A percentile compares a stretch with the other conserved stretches of the same genome.
These are phyloP conservation scores for Pseudogymnoascus sp. DNA, from an alignment of 2,329 filamentous ascomycete genomes.

Conservation along the genomic window DNA sequence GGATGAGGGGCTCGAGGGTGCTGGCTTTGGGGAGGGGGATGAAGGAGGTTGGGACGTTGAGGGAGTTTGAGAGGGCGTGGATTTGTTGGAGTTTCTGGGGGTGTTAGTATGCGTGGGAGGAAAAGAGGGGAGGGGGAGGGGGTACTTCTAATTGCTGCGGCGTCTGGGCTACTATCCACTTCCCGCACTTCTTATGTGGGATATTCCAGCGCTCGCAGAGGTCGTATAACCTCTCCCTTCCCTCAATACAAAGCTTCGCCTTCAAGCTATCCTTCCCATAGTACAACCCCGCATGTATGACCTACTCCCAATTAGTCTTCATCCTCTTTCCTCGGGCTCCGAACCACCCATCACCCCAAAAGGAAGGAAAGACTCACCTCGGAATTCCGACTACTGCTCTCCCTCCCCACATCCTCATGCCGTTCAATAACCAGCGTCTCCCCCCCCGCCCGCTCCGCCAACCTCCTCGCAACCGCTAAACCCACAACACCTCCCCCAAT, in stretches of 20 bases:
- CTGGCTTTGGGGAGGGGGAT: slow-evolving; percentile 55
- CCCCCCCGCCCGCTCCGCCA: slow-evolving; percentile 52
- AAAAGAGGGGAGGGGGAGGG: neutral
- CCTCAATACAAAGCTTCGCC: slow-evolving; percentile 71
- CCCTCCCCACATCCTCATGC: slow-evolving; percentile 56
- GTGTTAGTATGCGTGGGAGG: neutral
- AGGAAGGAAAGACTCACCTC: slow-evolving; percentile 37
- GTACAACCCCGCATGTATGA: slow-evolving; percentile 93
- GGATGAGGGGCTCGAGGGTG: slow-evolving; percentile 65
- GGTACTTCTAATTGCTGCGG: slow-evolving; percentile 43
- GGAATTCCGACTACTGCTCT: slow-evolving; percentile 66
- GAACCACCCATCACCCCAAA: neutral
- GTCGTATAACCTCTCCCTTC: slow-evolving; percentile 69
- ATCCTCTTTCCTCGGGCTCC: neutral
- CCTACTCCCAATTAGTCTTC: slow-evolving; percentile 42
- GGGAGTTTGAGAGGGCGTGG: slow-evolving; percentile 36
- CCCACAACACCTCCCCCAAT: slow-evolving; percentile 64
- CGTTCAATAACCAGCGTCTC: slow-evolving; percentile 62
- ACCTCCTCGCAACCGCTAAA: slow-evolving; percentile 55
- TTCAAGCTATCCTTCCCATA: slow-evolving; percentile 74
- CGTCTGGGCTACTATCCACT: slow-evolving; percentile 92
- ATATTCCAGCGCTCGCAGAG: slow-evolving; percentile 64
- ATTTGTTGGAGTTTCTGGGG: slow-evolving; percentile 39
- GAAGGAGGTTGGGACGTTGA: slow-evolving; percentile 65
- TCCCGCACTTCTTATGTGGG: slow-evolving; percentile 68